Percentiles rank a stretch among this genome's conserved stretches.
phyloP scores from a whole-genome alignment of 306 rosid genomes.

The Vicia sativa region DNA sequence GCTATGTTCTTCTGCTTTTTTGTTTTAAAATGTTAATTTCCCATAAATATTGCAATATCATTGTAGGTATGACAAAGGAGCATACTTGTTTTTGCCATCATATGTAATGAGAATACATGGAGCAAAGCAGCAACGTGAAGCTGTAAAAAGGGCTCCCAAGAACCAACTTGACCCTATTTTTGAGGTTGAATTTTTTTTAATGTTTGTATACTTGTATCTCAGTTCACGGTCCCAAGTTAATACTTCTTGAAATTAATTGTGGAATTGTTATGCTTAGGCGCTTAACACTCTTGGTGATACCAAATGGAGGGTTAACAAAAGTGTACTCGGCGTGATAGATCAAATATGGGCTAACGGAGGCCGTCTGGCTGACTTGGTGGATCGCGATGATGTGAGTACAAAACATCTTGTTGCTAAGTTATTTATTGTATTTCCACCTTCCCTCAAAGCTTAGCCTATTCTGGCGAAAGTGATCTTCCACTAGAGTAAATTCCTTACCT shows the following conservation, averaged over 20 bases:
- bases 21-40: not conserved
- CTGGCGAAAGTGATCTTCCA: slow-evolving; percentile 26
- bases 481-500: not conserved
- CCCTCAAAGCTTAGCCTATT: not conserved
- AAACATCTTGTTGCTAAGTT: slow-evolving; percentile 15
- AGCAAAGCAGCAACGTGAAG: slow-evolving; percentile 90
- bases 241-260: slow-evolving; percentile 41
- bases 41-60: slow-evolving; percentile 32
- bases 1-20: not conserved
- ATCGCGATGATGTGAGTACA: slow-evolving; percentile 74
- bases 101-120: slow-evolving; percentile 93
- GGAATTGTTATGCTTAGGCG: slow-evolving; percentile 57
- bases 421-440: slow-evolving; percentile 19
- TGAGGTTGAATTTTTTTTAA: slow-evolving; percentile 56
- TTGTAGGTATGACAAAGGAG: slow-evolving; percentile 88
- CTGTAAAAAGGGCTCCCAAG: slow-evolving; percentile 70
- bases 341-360: slow-evolving; percentile 96
- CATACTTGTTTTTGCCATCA: slow-evolving; percentile 87
- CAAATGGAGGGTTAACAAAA: slow-evolving; percentile 85
- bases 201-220: slow-evolving; percentile 15
- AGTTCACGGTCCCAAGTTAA: slow-evolving; percentile 25
- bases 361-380: slow-evolving; percentile 74
- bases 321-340: slow-evolving; percentile 78
- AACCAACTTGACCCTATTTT: slow-evolving; percentile 68
- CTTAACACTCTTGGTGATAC: slow-evolving; percentile 86